Evolutionary conservation across 1,139 yeast genomes (phyloP), one percentile per base, ranked within the genome.

Genomic region (Yamadazyma sp.): DNA sequence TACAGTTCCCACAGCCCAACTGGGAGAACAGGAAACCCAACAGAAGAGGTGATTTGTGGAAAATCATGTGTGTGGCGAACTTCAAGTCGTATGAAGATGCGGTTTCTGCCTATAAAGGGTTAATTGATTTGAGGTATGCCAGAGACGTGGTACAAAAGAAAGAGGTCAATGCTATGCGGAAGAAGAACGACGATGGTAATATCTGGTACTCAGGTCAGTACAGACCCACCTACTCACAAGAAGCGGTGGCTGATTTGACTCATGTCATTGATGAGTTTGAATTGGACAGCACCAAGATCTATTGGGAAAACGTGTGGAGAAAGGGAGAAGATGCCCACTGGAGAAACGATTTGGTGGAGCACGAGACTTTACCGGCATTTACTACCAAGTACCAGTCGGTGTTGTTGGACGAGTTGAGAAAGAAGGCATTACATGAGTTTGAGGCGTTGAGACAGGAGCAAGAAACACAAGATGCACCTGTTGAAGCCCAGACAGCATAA

Each of bases 201-300:
- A 79, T 82, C 36, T 89, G 97, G 96, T 80, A 70, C 56, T 77
- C 85, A 40, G 92, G 88, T 34, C 95, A 86, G 61, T 90, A 75
- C 66, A 78, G 97, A 56, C 97, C 97, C 21, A 82, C 94, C 0
- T 86, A 83, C 61, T 72, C 95, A 9, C 96, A 88, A 61, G 97
- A 90, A 61, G 87, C 97, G 1, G 89, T 88, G 17, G 89, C 96
- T 1, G 97, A 90, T 61, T 67, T 90, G 50, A 71, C 83, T 25
- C 81, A 82, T 52, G 82, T 87, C 38, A 65, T 82, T 42, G 86
- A 81, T 47, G 81, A 84, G 53, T 71, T 82, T 52, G 70, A 70
- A 40, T 62, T 77, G 49, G 65, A 62, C 36, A 54, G 59, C 40
- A 73, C 84, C 24, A 72, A 65, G 41, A 67, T 88, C 33, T 73